Evolutionary conservation across 306 rosid genomes (phyloP), one percentile per base, ranked within the genome.

Genomic region (Amphicarpaea edgeworthii): DNA sequence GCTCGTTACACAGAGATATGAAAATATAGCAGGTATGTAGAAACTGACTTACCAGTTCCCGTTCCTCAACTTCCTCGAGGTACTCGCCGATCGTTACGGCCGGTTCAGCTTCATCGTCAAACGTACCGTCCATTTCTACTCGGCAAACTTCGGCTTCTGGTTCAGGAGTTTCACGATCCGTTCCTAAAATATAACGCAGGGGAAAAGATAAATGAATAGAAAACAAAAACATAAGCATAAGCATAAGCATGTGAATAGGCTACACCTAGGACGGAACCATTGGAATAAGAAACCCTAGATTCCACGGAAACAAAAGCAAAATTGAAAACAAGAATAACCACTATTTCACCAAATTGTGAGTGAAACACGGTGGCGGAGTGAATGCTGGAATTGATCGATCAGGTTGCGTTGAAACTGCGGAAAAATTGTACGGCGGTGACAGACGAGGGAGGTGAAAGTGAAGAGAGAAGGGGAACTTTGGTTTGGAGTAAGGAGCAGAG

Each of bases 41-140:
- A 50, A 76, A 77, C 75, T 14, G 42, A 72, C 75, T 23, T 16
- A 92, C 99, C 93, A 96, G 89, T 77, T 96, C 99, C 61, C 85
- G 91, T 11, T 96, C 97, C 87, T 96, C 99, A 37, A 89, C 90
- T 70, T 83, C 93, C 61, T 92, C 67, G 2, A 96, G 90, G 72
- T 92, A 96, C 88, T 96, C 99, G 43, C 82, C 58, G 73, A 96
- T 87, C 17, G 99, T 86, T 57, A 90, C 71, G 1, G 97, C 85
- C 54, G 84, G 87, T 55, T 89, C 98, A 23, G 84, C 84, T 49
- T 88, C 98, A 62, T 93, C 97, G 24, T 84, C 97, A 69, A 88
- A 90, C 5, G 83, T 34, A 73, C 53, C 77, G 7, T 89, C 90
- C 98, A 93, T 93, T 74, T 70, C 70, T 8, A 10, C 64, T 28